Percentiles rank a stretch among this genome's conserved stretches.
These are phyloP conservation scores for Sugiyamaella japonica DNA, from an alignment of 1,139 yeast genomes.

Conservation along the genomic window DNA sequence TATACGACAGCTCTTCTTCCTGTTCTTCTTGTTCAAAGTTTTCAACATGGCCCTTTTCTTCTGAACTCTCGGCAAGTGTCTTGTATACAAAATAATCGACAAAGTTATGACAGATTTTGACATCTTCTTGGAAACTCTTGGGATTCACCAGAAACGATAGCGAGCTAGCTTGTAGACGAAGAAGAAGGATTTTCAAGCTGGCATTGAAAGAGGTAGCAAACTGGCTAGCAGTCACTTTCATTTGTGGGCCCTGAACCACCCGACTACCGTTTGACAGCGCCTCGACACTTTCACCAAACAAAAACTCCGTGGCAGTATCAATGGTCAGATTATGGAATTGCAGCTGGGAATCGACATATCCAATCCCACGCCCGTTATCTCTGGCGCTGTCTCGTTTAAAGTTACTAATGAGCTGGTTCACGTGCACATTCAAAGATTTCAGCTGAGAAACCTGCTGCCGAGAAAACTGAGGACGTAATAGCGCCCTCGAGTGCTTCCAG, in stretches of 20 bases:
- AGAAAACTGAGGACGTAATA: constrained; percentile 60
- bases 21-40: constrained; percentile 4
- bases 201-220: constrained; percentile 43
- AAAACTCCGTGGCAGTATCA: constrained; percentile 59
- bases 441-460: constrained; percentile 57
- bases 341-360: constrained; percentile 48
- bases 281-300: constrained; percentile 56
- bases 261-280: constrained; percentile 38
- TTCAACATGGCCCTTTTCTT: constrained; percentile 9
- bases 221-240: constrained; percentile 24
- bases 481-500: constrained; percentile 58
- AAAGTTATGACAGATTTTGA: constrained; percentile 35
- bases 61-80: constrained; percentile 31
- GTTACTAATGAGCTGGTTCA: constrained; percentile 20
- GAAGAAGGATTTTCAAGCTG: constrained; percentile 24
- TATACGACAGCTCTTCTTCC: constrained; percentile 30
- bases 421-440: constrained; percentile 43
- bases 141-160: constrained; percentile 18
- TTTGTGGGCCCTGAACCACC: constrained; percentile 24
- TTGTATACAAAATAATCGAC: constrained; percentile 38
- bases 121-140: constrained; percentile 38
- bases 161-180: constrained; percentile 28
- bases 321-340: constrained; percentile 53
- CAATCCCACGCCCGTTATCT: constrained; percentile 18
- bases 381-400: constrained; percentile 13